phyloP scores from a whole-genome alignment of 768 basidiomycete genomes.

The Rhizopogon sp. region DNA sequence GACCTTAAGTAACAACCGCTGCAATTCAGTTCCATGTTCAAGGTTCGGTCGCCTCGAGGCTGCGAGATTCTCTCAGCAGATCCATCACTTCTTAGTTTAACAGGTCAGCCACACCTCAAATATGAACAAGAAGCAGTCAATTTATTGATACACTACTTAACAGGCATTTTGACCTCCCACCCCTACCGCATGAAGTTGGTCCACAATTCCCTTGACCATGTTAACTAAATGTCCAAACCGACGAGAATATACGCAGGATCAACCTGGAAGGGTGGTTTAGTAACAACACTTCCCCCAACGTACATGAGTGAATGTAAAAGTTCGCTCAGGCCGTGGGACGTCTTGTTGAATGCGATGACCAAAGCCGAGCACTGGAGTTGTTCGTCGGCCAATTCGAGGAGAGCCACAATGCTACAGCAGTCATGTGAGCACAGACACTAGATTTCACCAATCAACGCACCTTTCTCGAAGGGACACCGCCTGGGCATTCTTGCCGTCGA shows the following conservation, averaged over 20 bases:
- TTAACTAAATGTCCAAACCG: conserved; percentile 69
- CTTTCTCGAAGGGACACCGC: conserved; percentile 80
- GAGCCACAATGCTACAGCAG: conserved; percentile 66
- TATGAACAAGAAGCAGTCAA: not conserved
- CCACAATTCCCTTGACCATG: conserved; percentile 25
- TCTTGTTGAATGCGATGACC: conserved; percentile 74
- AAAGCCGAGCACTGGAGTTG: conserved; percentile 72
- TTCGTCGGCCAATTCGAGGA: conserved; percentile 86
- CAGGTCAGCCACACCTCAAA: not conserved
- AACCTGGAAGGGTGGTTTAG: conserved; percentile 72
- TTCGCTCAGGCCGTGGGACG: conserved; percentile 63
- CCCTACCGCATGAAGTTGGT: not conserved
- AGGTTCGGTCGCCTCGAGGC: not conserved
- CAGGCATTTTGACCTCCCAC: not conserved
- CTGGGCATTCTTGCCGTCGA: conserved; percentile 79
- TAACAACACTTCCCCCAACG: conserved; percentile 82
- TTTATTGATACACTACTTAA: not conserved
- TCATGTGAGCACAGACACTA: not conserved
- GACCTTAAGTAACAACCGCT: not conserved
- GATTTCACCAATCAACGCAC: conserved; percentile 31
- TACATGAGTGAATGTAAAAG: conserved; percentile 90
- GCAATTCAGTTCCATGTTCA: not conserved
- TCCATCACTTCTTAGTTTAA: not conserved
- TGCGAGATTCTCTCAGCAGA: too few relatives aligned
- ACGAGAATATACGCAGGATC: conserved; percentile 79